Evolutionary conservation across 1,284 basidiomycete species (phyloP).

Genomic region (Apiotrichum veenhuisii): DNA sequence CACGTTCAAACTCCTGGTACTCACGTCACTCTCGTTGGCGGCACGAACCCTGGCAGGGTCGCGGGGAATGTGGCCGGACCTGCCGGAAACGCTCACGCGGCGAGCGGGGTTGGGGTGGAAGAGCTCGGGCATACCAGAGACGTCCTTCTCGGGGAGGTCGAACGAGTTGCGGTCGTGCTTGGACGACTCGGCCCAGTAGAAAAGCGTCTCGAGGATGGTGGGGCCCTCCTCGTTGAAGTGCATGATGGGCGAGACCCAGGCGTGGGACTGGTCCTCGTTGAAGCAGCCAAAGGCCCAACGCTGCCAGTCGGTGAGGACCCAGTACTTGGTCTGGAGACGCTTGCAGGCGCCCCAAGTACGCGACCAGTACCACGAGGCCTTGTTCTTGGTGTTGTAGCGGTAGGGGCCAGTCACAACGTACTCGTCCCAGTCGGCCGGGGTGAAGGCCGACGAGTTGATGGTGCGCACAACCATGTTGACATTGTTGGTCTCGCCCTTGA

Average conservation of each 20-base stretch:
- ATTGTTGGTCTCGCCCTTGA: conserved; percentile 37
- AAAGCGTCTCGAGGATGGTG: conserved; percentile 40
- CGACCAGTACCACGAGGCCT: conserved; percentile 52
- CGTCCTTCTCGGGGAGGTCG: conserved; percentile 27
- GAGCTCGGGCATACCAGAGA: conserved; percentile 28
- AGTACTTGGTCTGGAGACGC: conserved; percentile 45
- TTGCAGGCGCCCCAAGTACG: conserved; percentile 45
- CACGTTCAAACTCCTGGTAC: conserved; percentile 2
- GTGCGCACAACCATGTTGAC: conserved; percentile 48
- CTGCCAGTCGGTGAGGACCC: conserved; percentile 50
- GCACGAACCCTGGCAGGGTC: conserved; percentile 29
- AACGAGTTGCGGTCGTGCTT: conserved; percentile 11
- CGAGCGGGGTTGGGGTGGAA: conserved; percentile 49
- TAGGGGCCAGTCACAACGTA: conserved; percentile 47
- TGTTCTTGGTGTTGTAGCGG: conserved; percentile 49
- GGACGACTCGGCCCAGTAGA: conserved; percentile 47
- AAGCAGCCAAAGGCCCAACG: conserved; percentile 51
- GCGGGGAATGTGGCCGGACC: conserved; percentile 13
- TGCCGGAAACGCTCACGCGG: conserved; percentile 30
- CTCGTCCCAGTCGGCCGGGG: conserved; percentile 48
- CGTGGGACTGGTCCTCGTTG: conserved; percentile 39
- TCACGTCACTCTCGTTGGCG: conserved; percentile 48
- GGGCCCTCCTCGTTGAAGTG: conserved; percentile 33
- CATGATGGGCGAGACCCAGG: conserved; percentile 41
- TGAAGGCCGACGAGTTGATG: conserved; percentile 49